Percentiles rank a stretch among this genome's conserved stretches.
phyloP scores from a whole-genome alignment of 768 basidiomycete species.

The Collybia mongolica region DNA sequence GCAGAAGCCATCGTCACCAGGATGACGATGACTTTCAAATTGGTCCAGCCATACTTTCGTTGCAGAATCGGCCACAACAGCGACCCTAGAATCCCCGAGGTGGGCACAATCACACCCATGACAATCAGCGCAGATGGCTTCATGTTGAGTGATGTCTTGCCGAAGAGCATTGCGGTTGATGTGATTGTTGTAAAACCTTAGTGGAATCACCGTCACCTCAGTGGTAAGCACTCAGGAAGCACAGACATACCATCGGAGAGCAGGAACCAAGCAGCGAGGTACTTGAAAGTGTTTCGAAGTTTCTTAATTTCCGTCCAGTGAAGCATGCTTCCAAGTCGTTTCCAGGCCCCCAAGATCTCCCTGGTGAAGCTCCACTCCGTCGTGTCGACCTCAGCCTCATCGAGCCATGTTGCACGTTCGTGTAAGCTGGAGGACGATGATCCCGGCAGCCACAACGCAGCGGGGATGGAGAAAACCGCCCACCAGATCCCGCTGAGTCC shows the following conservation, averaged over 20 bases:
- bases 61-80: conserved; percentile 81
- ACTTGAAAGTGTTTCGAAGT: conserved; percentile 83
- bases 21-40: conserved; percentile 60
- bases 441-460: conserved; percentile 70
- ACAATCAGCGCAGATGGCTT: conserved; percentile 72
- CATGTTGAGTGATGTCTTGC: conserved; percentile 86
- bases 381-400: conserved; percentile 12
- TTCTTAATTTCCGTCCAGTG: conserved; percentile 68
- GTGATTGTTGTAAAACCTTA: conserved; percentile 90
- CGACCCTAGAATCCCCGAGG: conserved; percentile 80
- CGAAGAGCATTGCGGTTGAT: conserved; percentile 89
- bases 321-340: conserved; percentile 71
- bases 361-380: conserved; percentile 38
- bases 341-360: conserved; percentile 75
- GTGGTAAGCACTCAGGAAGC: background rate
- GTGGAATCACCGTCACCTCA: background rate
- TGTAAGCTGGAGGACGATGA: conserved; percentile 8
- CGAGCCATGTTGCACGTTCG: conserved; percentile 7
- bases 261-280: conserved; percentile 92
- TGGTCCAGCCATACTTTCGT: conserved; percentile 59
- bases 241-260: conserved; percentile 75
- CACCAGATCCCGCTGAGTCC: conserved; percentile 88
- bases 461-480: conserved; percentile 79
- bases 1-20: conserved; percentile 66
- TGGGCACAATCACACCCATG: conserved; percentile 76